Conservation (phyloP, 441 rosid genomes). For the Gossypium lobatum region DNA sequence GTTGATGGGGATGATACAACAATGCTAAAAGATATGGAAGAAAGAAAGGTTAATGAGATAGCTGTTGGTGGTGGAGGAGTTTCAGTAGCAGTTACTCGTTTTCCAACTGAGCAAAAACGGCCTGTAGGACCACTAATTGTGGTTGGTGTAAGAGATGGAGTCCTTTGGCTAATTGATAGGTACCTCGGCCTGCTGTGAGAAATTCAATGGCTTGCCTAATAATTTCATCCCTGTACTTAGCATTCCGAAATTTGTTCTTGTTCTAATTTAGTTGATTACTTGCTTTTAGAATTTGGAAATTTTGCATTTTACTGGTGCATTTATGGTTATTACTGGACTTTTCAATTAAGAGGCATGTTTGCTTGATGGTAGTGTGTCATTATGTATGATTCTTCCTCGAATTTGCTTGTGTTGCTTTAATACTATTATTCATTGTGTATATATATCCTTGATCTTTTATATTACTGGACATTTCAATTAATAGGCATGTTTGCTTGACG, state of each 20-base stretch:
- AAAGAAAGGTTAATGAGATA: slow-evolving; percentile 74
- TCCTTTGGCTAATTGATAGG: slow-evolving; percentile 99
- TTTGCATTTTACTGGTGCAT: background rate
- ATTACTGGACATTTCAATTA: background rate
- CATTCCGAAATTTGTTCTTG: background rate
- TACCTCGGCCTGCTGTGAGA: slow-evolving; percentile 23
- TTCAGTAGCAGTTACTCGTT: slow-evolving; percentile 96
- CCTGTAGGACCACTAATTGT: slow-evolving; percentile 95
- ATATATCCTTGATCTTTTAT: background rate
- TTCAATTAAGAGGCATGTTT: background rate
- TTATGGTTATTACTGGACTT: background rate
- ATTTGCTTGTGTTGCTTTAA: slow-evolving; percentile 6
- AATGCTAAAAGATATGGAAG: slow-evolving; percentile 57
- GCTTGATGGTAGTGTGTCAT: background rate
- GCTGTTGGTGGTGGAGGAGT: slow-evolving; percentile 99
- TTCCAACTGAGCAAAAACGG: slow-evolving; percentile 90
- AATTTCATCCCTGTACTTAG: background rate
- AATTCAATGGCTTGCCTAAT: background rate
- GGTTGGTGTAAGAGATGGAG: slow-evolving; percentile 96
- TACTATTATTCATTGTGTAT: background rate
- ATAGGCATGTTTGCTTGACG: background rate
- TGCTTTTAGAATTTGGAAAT: background rate
- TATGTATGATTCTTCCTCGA: background rate
- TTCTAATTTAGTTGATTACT: background rate
- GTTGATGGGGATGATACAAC: slow-evolving; percentile 69